Percentiles rank a stretch among this genome's conserved stretches.
These are phyloP conservation scores for Lignosus rhinocerotis DNA, from an alignment of 1,284 basidiomycete genomes.

Conservation along the genomic window DNA sequence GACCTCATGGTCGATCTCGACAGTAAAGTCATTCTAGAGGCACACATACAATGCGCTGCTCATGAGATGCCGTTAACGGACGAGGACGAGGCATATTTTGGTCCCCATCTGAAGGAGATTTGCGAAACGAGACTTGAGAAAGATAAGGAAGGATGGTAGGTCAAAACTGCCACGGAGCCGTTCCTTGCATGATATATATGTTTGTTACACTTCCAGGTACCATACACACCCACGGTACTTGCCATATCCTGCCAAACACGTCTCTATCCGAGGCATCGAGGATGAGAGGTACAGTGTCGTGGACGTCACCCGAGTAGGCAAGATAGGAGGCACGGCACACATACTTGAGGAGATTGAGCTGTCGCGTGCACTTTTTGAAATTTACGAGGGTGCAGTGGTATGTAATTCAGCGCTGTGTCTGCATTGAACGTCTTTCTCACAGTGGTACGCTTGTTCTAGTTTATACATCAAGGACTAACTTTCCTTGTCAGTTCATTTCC, in stretches of 20 bases:
- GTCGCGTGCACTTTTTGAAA: slow-evolving; percentile 83
- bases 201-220: slow-evolving; percentile 52
- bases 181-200: background rate
- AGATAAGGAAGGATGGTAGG: slow-evolving; percentile 75
- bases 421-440: background rate
- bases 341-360: slow-evolving; percentile 87
- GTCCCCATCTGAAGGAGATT: slow-evolving; percentile 52
- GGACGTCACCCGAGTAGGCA: slow-evolving; percentile 53
- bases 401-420: slow-evolving; percentile 26
- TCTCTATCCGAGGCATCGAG: slow-evolving; percentile 76
- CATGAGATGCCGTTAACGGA: slow-evolving; percentile 80
- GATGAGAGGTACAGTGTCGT: slow-evolving; percentile 82
- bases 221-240: slow-evolving; percentile 78
- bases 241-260: slow-evolving; percentile 73
- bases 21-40: slow-evolving; percentile 78
- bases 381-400: slow-evolving; percentile 79
- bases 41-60: slow-evolving; percentile 87
- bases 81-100: slow-evolving; percentile 77
- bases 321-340: slow-evolving; percentile 40
- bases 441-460: slow-evolving; percentile 41
- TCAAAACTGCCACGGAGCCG: background rate
- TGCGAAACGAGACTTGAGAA: slow-evolving; percentile 57
- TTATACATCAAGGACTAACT: slow-evolving; percentile 80
- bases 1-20: slow-evolving; percentile 75
- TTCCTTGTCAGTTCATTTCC: slow-evolving; percentile 54